Conservation (phyloP, 108 stramenopile species). For the Skeletonema costatum region DNA sequence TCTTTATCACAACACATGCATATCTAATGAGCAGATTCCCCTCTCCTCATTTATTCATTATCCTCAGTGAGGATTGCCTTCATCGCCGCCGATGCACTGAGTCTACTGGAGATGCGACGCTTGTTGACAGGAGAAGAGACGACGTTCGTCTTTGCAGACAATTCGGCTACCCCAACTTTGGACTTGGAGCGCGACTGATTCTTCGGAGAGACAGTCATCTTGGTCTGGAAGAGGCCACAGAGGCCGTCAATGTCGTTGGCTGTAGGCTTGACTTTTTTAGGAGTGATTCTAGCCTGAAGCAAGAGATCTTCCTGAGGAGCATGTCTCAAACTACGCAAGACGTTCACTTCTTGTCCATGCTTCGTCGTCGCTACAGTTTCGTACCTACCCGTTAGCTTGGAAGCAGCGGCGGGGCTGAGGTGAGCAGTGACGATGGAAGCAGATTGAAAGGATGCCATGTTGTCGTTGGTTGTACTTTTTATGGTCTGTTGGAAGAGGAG, state of each 20-base stretch:
- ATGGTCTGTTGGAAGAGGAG: background rate
- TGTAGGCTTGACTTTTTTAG: background rate
- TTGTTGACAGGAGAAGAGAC: background rate
- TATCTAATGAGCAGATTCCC: background rate
- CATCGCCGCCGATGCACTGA: background rate
- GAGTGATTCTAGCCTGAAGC: background rate
- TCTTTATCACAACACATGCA: background rate
- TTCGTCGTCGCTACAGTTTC: conserved; percentile 16
- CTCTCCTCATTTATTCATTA: background rate
- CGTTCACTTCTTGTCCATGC: conserved; percentile 5
- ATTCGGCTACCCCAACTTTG: background rate
- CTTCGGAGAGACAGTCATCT: background rate
- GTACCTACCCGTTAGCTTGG: conserved; percentile 21
- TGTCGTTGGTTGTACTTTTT: background rate
- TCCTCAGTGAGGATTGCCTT: background rate
- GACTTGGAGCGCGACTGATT: background rate
- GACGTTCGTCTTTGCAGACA: background rate
- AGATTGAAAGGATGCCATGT: background rate
- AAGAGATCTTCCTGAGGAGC: background rate
- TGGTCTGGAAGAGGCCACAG: conserved; percentile 6
- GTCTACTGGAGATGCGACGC: background rate
- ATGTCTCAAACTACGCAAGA: conserved; percentile 1
- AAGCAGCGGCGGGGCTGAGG: conserved; percentile 21
- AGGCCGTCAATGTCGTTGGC: conserved; percentile 4
- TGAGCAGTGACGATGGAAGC: conserved; percentile 1